These are phyloP conservation scores for Psilocybe cyanescens DNA, from an alignment of 768 basidiomycete genomes.

Conservation along the genomic window DNA sequence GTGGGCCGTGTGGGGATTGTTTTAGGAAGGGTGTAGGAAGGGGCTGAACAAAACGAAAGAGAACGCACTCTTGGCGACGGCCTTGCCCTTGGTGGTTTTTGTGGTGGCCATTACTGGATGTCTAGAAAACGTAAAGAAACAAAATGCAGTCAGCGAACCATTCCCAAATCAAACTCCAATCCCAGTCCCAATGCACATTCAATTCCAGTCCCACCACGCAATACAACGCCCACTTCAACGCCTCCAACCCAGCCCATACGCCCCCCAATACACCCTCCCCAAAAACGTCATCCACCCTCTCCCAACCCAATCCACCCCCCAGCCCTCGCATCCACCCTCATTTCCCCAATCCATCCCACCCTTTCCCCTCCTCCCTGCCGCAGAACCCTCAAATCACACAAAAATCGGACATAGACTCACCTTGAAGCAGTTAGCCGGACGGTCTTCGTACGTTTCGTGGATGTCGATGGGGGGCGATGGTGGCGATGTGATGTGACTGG, in stretches of 20 bases:
- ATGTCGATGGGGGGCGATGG: conserved; percentile 11
- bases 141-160: background rate
- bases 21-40: background rate
- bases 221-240: too few species aligned
- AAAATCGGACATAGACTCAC: conserved; percentile 23
- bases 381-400: conserved; percentile 3
- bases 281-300: conserved; percentile 21
- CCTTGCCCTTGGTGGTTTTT: conserved; percentile 70
- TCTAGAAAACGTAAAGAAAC: conserved; percentile 8
- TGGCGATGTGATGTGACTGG: background rate
- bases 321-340: background rate
- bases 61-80: conserved; percentile 49
- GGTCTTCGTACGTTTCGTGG: conserved; percentile 12
- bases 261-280: background rate
- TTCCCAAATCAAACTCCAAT: background rate
- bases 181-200: background rate
- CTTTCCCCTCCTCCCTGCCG: background rate
- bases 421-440: conserved; percentile 27
- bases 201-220: too few species aligned
- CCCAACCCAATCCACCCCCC: conserved; percentile 1
- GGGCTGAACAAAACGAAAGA: background rate
- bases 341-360: background rate
- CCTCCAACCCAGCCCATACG: background rate
- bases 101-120: conserved; percentile 62
- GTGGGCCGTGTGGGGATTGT: too few species aligned